A percentile compares a stretch with the other conserved stretches of the same genome.
Evolutionary conservation across 2,329 filamentous ascomycete species (phyloP).

Genomic region (Coniochaeta prunicola): DNA sequence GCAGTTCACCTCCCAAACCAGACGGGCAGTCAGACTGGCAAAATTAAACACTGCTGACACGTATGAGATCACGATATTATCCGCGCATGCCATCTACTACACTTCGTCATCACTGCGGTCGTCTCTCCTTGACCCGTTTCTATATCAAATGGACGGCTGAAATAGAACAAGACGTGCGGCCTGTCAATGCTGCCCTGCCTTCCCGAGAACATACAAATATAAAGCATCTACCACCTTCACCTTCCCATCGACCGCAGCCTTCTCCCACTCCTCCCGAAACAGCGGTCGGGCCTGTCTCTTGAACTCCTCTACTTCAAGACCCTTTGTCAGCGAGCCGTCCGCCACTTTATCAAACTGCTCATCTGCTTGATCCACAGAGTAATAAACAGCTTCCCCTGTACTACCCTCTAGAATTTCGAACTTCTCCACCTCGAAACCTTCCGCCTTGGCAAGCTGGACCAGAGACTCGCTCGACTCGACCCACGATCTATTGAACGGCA

Average conservation of each 20-base stretch:
- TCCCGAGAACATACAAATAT: slow-evolving; percentile 19
- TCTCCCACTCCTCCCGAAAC: slow-evolving; percentile 23
- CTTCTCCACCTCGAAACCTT: slow-evolving; percentile 19
- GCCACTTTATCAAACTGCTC: slow-evolving; percentile 19
- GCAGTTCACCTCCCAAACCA: too few species aligned
- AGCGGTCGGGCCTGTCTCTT: slow-evolving; percentile 14
- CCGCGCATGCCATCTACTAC: too few species aligned
- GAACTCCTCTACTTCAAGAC: slow-evolving; percentile 13
- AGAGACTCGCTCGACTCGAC: slow-evolving; percentile 21
- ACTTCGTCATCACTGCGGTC: too few species aligned
- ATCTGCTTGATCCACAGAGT: slow-evolving; percentile 18
- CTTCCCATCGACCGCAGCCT: slow-evolving; percentile 19
- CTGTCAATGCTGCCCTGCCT: background rate
- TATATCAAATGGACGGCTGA: too few species aligned
- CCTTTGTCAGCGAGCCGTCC: slow-evolving; percentile 13
- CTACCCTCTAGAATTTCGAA: slow-evolving; percentile 16
- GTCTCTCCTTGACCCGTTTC: too few species aligned
- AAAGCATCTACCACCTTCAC: slow-evolving; percentile 18
- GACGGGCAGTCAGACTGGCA: too few species aligned
- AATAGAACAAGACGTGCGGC: too few species aligned
- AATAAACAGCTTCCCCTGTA: slow-evolving; percentile 15
- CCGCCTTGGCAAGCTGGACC: slow-evolving; percentile 15
- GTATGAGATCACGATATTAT: too few species aligned
- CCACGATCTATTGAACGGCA: slow-evolving; percentile 22
- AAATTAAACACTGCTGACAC: too few species aligned